These are phyloP conservation scores for Hypoxylon lenormandii DNA, from an alignment of 495 filamentous ascomycete species.

Conservation along the genomic window DNA sequence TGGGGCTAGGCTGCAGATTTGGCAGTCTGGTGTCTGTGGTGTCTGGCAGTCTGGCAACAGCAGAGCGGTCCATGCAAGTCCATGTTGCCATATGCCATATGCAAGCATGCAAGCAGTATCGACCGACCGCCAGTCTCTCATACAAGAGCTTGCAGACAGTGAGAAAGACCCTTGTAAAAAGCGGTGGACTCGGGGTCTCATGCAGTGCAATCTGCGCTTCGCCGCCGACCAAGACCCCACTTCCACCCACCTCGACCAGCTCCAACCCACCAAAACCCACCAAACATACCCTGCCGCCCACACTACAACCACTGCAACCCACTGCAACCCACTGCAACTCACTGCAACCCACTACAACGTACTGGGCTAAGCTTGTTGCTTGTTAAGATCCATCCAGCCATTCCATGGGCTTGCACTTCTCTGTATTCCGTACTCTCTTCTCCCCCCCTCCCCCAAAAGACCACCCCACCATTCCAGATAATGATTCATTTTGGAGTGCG, in stretches of 20 bases:
- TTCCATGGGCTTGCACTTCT: too few species aligned
- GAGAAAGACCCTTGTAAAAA: constrained; percentile 51
- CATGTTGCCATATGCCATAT: too few species aligned
- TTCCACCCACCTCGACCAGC: not conserved
- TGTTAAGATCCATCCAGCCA: too few species aligned
- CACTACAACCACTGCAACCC: not conserved
- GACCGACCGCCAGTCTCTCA: constrained; percentile 54
- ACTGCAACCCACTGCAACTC: constrained; percentile 19
- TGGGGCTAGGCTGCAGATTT: constrained; percentile 43
- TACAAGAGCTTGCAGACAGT: constrained; percentile 47
- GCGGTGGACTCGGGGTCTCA: constrained; percentile 54
- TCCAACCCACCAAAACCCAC: not conserved
- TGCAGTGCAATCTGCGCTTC: constrained; percentile 48
- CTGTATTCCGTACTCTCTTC: not conserved
- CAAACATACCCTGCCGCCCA: too few species aligned
- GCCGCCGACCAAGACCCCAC: constrained; percentile 44
- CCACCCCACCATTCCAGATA: constrained; percentile 40
- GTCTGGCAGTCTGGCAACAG: not conserved
- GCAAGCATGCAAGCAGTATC: constrained; percentile 38
- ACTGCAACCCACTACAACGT: constrained; percentile 21
- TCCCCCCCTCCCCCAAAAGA: constrained; percentile 4
- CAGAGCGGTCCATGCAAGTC: not conserved
- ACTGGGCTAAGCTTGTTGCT: too few species aligned
- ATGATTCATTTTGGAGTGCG: constrained; percentile 31
- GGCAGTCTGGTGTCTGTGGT: too few species aligned